Base-by-base conservation (phyloP, 1,139 yeast genomes). In the Blastobotrys buckinghamii region DNA sequence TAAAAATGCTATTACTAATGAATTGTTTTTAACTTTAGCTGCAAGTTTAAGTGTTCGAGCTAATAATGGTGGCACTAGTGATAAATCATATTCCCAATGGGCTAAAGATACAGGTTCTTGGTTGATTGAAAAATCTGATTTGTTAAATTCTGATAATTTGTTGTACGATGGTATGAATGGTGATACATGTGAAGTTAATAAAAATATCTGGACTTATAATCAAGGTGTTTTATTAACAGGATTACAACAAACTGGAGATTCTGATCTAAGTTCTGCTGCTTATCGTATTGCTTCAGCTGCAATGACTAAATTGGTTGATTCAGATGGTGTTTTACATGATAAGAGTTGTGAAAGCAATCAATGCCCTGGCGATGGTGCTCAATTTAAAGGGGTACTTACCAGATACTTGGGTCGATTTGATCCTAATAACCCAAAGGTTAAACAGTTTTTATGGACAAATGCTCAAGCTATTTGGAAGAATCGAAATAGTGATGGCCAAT, bases 201-300 rank as follows among this genome's bases (percentile, higher is more conserved):
- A 41, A 15, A 47, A 48, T 15, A 40, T 40, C 12, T 55, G 53
- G 52, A 39, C 53, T 10, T 55, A 55, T 37, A 55, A 55, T 39
- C 56, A 53, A 29, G 58, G 58, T 1, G 55, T 55, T 6, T 46
- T 55, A 15, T 48, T 55, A 4, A 53, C 52, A 2, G 58, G 51
- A 8, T 42, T 55, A 15, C 47, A 48, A 2, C 54, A 48, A 40
- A 40, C 51, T 22, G 34, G 45, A 43, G 32, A 32, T 17, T 47
- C 45, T 19, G 33, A 42, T 2, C 32, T 35, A 6, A 42, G 44
- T 35, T 13, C 41, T 17, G 15, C 32, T 10, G 57, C 57, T 5
- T 20, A 26, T 13, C 36, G 26, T 17, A 43, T 53, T 13, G 54
- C 56, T n/a, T 15, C 36, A n/a, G 50, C 51, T 6, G 51, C 56